phyloP scores from a whole-genome alignment of 768 basidiomycete genomes.

The Leucogyrophana mollusca region DNA sequence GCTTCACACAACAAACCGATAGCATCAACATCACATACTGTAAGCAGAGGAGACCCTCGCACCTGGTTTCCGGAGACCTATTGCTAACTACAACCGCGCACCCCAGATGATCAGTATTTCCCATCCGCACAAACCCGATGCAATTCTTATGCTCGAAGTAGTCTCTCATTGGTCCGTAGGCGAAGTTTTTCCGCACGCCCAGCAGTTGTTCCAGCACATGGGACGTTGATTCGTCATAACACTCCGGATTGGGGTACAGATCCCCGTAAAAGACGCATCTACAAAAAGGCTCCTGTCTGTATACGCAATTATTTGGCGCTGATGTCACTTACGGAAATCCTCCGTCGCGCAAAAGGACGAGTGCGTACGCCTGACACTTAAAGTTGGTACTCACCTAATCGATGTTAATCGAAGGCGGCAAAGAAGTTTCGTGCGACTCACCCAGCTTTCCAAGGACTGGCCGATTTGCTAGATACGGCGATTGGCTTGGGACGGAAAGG shows the following conservation, averaged over 20 bases:
- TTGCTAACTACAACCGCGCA: conserved; percentile 78
- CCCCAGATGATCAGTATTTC: conserved; percentile 51
- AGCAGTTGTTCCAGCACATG: conserved; percentile 55
- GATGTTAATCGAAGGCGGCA: background rate
- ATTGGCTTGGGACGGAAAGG: conserved; percentile 1
- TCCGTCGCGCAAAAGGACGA: conserved; percentile 67
- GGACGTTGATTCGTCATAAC: conserved; percentile 55
- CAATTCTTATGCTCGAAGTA: conserved; percentile 60
- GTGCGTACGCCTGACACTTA: conserved; percentile 79
- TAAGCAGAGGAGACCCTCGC: conserved; percentile 2
- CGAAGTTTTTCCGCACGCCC: conserved; percentile 59
- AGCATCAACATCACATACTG: background rate
- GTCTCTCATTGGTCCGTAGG: conserved; percentile 63
- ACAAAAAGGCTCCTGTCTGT: background rate
- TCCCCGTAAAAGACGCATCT: conserved; percentile 92
- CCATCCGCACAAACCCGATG: conserved; percentile 75
- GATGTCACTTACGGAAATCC: conserved; percentile 67
- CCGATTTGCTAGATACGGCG: conserved; percentile 52
- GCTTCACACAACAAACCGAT: background rate
- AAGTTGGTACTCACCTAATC: conserved; percentile 64
- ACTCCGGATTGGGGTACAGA: conserved; percentile 69
- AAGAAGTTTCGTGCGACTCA: conserved; percentile 28
- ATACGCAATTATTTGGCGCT: background rate
- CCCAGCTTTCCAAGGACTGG: conserved; percentile 83
- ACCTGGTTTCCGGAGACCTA: conserved; percentile 20